These are phyloP conservation scores for Aquilaria sinensis DNA, from an alignment of 345 rosid genomes.

Conservation along the genomic window DNA sequence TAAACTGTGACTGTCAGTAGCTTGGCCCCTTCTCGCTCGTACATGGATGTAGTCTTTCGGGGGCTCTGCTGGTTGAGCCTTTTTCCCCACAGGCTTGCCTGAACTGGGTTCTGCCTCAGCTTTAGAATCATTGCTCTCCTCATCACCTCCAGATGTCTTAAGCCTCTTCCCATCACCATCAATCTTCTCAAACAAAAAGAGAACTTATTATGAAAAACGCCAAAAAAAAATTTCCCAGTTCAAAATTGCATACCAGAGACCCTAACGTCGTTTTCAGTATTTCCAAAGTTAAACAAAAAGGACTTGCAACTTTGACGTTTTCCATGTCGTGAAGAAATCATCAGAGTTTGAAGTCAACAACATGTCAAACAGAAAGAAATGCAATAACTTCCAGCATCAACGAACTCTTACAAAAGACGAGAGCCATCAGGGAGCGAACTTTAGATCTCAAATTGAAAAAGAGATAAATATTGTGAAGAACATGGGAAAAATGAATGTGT, in stretches of 20 bases:
- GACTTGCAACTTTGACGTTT: neutral
- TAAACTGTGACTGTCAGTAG: slow-evolving; percentile 94
- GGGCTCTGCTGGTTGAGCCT: slow-evolving; percentile 46
- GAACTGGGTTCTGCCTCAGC: slow-evolving; percentile 40
- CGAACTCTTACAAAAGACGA: neutral
- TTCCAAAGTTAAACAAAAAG: neutral
- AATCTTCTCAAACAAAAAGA: slow-evolving; percentile 27
- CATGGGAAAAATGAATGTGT: neutral
- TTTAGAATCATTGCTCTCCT: slow-evolving; percentile 36
- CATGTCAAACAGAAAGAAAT: neutral
- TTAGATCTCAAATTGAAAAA: slow-evolving; percentile 12
- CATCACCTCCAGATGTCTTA: slow-evolving; percentile 39
- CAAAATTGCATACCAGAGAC: too few species aligned
- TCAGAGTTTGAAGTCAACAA: neutral
- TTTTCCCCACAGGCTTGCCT: slow-evolving; percentile 44
- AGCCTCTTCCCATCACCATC: slow-evolving; percentile 46
- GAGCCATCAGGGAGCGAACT: neutral
- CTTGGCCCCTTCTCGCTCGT: slow-evolving; percentile 95
- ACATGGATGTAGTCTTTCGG: slow-evolving; percentile 91
- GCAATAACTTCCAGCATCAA: too few species aligned
- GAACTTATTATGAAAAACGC: neutral
- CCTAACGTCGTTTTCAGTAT: too few species aligned
- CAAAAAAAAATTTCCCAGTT: neutral
- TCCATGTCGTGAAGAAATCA: neutral
- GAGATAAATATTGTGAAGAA: neutral